phyloP scores from a whole-genome alignment of 768 basidiomycete species.

The Boletus coccyginus region DNA sequence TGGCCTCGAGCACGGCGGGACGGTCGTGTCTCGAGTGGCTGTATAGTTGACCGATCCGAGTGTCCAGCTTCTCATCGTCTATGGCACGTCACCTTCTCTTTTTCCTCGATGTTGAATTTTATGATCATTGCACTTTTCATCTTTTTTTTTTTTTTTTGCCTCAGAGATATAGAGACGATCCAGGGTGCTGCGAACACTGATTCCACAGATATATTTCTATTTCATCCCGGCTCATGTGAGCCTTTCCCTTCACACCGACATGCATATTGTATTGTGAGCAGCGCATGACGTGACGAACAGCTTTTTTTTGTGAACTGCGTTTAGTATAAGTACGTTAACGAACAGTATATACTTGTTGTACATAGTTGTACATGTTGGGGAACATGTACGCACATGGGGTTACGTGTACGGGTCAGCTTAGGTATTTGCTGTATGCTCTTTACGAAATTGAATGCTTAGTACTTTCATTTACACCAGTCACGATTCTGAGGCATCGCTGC shows the following conservation, averaged over 20 bases:
- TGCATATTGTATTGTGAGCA: slow-evolving; percentile 9
- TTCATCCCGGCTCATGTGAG: slow-evolving; percentile 3
- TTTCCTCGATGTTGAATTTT: background rate
- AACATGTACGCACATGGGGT: background rate
- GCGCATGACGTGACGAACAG: slow-evolving; percentile 4
- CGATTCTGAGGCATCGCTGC: background rate
- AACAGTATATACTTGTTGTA: background rate
- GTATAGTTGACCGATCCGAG: slow-evolving; percentile 11
- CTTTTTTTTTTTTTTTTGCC: background rate
- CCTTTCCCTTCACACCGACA: slow-evolving; percentile 1
- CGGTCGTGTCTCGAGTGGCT: slow-evolving; percentile 36
- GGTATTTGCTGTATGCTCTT: background rate
- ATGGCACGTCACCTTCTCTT: background rate
- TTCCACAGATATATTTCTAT: slow-evolving; percentile 9
- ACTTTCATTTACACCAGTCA: background rate
- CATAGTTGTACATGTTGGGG: slow-evolving; percentile 1
- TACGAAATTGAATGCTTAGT: background rate
- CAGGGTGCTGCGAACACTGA: slow-evolving; percentile 11
- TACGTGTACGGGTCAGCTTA: background rate
- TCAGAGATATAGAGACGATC: background rate
- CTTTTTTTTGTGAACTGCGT: slow-evolving; percentile 1
- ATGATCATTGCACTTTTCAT: background rate
- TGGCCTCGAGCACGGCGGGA: slow-evolving; percentile 32
- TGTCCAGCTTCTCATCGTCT: background rate
- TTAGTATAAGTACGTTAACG: background rate